These are phyloP conservation scores for Fusarium kyushuense DNA, from an alignment of 2,329 filamentous ascomycete species.

Conservation along the genomic window DNA sequence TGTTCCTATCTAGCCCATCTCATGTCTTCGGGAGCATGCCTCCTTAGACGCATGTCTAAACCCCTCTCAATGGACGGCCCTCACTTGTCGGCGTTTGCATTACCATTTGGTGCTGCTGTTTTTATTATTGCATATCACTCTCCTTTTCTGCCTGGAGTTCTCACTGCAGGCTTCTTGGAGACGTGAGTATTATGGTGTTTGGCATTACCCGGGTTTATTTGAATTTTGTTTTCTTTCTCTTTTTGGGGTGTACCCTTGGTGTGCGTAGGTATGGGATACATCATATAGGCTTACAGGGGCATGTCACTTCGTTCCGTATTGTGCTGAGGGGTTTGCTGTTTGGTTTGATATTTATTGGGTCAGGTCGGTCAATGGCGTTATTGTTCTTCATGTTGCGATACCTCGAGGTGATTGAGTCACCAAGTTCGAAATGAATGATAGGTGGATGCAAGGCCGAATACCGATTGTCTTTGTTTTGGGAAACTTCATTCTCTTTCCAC, in stretches of 20 bases:
- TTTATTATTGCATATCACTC: conserved; percentile 33
- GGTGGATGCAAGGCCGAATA: conserved; percentile 34
- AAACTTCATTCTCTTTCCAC: conserved; percentile 35
- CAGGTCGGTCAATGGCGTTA: conserved; percentile 32
- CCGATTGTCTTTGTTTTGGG: conserved; percentile 27
- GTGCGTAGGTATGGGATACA: conserved; percentile 41
- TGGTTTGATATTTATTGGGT: conserved; percentile 21
- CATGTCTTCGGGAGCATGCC: conserved; percentile 2
- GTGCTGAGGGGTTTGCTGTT: conserved; percentile 27
- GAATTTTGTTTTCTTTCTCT: conserved; percentile 1
- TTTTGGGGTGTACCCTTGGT: conserved; percentile 23
- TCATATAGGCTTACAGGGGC: conserved; percentile 44
- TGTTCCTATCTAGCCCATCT: conserved; percentile 3
- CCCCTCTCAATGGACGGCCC: not conserved
- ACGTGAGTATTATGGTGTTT: conserved; percentile 38
- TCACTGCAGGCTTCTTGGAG: conserved; percentile 13
- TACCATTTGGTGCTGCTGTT: conserved; percentile 23
- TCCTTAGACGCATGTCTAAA: not conserved
- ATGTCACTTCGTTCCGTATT: conserved; percentile 38
- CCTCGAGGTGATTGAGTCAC: conserved; percentile 34
- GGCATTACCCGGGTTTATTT: conserved; percentile 28
- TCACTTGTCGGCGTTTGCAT: conserved; percentile 40
- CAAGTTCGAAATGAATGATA: conserved; percentile 26
- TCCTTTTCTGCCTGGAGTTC: conserved; percentile 9
- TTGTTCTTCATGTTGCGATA: conserved; percentile 45